Evolutionary conservation across 345 rosid species (phyloP).

Genomic region (Murraya koenigii): DNA sequence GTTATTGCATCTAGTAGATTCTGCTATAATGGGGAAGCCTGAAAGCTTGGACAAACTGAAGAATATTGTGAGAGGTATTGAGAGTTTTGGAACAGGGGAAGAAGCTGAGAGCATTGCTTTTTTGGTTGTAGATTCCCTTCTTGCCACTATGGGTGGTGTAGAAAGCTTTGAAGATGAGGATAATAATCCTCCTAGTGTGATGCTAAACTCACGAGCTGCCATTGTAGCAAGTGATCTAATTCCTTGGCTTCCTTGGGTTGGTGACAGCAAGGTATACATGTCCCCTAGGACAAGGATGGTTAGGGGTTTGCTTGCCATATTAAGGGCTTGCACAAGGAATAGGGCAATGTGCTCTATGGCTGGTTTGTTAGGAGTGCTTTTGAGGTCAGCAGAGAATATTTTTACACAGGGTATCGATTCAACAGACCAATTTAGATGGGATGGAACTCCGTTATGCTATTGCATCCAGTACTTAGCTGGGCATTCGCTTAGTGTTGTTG

Average conservation of each 20-base stretch:
- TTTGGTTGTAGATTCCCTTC: constrained; percentile 90
- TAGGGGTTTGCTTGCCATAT: constrained; percentile 86
- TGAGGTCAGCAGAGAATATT: constrained; percentile 80
- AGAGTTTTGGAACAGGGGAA: constrained; percentile 73
- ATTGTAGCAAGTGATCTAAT: constrained; percentile 92
- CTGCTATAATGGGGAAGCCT: constrained; percentile 97
- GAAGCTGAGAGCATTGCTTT: constrained; percentile 77
- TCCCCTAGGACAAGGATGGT: constrained; percentile 94
- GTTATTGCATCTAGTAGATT: constrained; percentile 95
- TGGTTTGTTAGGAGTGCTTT: constrained; percentile 81
- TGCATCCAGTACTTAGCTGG: constrained; percentile 92
- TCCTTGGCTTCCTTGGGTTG: constrained; percentile 80
- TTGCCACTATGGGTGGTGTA: constrained; percentile 99
- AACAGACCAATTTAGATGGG: constrained; percentile 53
- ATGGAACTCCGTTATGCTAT: constrained; percentile 66
- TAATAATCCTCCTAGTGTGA: constrained; percentile 94
- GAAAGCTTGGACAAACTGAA: constrained; percentile 86
- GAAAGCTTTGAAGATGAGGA: constrained; percentile 98
- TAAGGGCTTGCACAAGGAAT: constrained; percentile 97
- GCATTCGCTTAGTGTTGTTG: constrained; percentile 82
- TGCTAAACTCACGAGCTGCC: constrained; percentile 97
- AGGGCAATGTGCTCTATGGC: constrained; percentile 98
- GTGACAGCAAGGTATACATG: constrained; percentile 69
- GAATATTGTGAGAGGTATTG: constrained; percentile 77
- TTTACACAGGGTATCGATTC: constrained; percentile 59